Base-by-base conservation (phyloP, 2,329 filamentous ascomycete genomes). In the Aspergillus sclerotialis region DNA sequence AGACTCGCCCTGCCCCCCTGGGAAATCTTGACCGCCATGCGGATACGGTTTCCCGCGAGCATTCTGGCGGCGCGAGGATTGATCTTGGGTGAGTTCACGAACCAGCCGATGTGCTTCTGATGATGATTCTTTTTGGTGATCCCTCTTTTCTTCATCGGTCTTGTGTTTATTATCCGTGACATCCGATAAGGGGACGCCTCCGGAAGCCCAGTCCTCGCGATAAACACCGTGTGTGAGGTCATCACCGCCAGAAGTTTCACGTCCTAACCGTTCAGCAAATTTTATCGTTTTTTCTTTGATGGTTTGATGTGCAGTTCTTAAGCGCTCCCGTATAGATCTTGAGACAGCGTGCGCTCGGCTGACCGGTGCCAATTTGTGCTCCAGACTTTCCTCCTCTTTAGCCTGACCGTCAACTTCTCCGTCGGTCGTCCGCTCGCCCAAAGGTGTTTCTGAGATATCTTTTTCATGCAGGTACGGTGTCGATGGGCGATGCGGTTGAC, bases 101-200 rank as follows among this genome's bases (percentile, higher is more conserved):
- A 60, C 54, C 3, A 59, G 38, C 11, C 52, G 50, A 30, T 58
- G 53, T 2, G 56, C 56, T 29, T 59, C 56, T 4, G 45, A 44
- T 7, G 47, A 55, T 16, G 45, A 47, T 8, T 42, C 39, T 2
- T 32, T 44, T 19, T 59, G 51, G 3, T 56, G 31, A 16, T 35
- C 25, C 16, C 40, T 36, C 25, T 50, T 56, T 13, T 50, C 39
- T 25, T 57, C 48, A 21, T 51, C 43, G 10, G 44, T 49, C 37
- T 58, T 57, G n/a, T 50, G 39, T 16, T 53, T 56, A 15, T 55
- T 33, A 28, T 57, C 55, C 9, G 53, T 55, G 12, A 58, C 15
- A 18, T 54, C 50, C 5, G 49, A 50, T 6, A 49, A 18, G 2
- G 53, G 44, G 14, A 39, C 38, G 16, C 48, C 48, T 0, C 50